Percentiles rank a stretch among this genome's conserved stretches.
Evolutionary conservation across 805 yeast species (phyloP).

Genomic region (Yarrowia keelungensis): DNA sequence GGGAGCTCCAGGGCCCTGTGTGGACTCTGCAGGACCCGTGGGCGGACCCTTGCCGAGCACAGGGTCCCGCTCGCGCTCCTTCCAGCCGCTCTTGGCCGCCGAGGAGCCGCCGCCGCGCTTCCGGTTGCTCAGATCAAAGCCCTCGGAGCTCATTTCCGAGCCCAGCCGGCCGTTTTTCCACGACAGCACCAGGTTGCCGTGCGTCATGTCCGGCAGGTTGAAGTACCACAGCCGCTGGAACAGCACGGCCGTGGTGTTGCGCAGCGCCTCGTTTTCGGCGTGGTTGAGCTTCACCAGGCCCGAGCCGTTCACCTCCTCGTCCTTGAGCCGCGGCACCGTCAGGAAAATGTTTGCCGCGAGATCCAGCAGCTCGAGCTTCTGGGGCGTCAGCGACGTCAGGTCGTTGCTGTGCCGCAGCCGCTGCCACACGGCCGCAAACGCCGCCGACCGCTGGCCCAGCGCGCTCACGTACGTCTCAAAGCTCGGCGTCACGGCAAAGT

Average conservation of each 20-base stretch:
- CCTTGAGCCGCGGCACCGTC: conserved; percentile 33
- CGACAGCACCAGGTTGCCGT: conserved; percentile 58
- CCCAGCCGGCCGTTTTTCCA: conserved; percentile 58
- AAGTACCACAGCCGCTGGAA: conserved; percentile 81
- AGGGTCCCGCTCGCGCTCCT: conserved; percentile 27
- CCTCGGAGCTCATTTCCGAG: conserved; percentile 62
- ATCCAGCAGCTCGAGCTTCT: conserved; percentile 33
- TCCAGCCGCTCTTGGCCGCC: conserved; percentile 30
- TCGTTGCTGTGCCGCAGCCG: conserved; percentile 54
- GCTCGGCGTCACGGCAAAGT: conserved; percentile 66
- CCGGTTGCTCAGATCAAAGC: conserved; percentile 68
- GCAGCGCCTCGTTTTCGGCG: conserved; percentile 65
- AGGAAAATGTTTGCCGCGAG: conserved; percentile 36
- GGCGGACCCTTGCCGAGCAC: conserved; percentile 11
- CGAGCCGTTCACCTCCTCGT: conserved; percentile 47
- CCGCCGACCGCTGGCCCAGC: conserved; percentile 65
- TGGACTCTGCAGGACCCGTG: conserved; percentile 24
- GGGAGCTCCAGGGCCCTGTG: neutral
- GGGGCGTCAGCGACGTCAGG: conserved; percentile 27
- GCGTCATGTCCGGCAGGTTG: conserved; percentile 67
- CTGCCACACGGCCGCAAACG: conserved; percentile 69
- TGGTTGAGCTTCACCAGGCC: conserved; percentile 46
- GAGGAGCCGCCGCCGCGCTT: conserved; percentile 38
- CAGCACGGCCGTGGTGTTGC: conserved; percentile 53
- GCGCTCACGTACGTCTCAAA: conserved; percentile 68